Percentiles rank a stretch among this genome's conserved stretches.
These are phyloP conservation scores for Pseudogymnoascus sp. DNA, from an alignment of 2,329 filamentous ascomycete species.

Conservation along the genomic window DNA sequence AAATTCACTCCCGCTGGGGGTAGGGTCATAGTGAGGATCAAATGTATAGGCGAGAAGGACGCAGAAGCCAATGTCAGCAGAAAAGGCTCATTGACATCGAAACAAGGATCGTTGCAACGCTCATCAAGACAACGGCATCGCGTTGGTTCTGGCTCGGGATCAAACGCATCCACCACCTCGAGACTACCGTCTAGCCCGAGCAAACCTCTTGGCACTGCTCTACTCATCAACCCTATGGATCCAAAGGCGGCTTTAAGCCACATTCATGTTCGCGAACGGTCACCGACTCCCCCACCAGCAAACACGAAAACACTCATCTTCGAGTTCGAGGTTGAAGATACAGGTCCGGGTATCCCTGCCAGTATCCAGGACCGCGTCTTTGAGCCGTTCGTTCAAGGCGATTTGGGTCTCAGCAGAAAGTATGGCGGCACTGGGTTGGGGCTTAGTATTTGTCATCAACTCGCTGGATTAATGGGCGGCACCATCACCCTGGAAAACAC, in stretches of 20 bases:
- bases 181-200: slow-evolving; percentile 26
- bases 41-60: slow-evolving; percentile 53
- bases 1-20: slow-evolving; percentile 81
- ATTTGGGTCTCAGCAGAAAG: slow-evolving; percentile 79
- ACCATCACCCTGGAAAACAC: slow-evolving; percentile 63
- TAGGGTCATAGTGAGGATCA: slow-evolving; percentile 66
- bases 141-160: slow-evolving; percentile 28
- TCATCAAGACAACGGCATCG: slow-evolving; percentile 19
- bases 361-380: slow-evolving; percentile 76
- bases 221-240: slow-evolving; percentile 55
- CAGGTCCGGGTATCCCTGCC: slow-evolving; percentile 74
- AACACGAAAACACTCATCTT: slow-evolving; percentile 62
- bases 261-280: slow-evolving; percentile 41
- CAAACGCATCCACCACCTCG: slow-evolving; percentile 43
- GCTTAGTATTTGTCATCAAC: slow-evolving; percentile 79
- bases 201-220: slow-evolving; percentile 39
- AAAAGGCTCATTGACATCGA: slow-evolving; percentile 21
- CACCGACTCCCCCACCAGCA: slow-evolving; percentile 50
- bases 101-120: slow-evolving; percentile 16
- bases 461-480: slow-evolving; percentile 76
- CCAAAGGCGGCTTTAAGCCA: slow-evolving; percentile 24
- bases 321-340: slow-evolving; percentile 84
- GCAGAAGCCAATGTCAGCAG: slow-evolving; percentile 17
- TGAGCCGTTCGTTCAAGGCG: slow-evolving; percentile 91
- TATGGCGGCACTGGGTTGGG: slow-evolving; percentile 84